Evolutionary conservation across 768 basidiomycete genomes (phyloP).

Genomic region (Lentinula edodes): DNA sequence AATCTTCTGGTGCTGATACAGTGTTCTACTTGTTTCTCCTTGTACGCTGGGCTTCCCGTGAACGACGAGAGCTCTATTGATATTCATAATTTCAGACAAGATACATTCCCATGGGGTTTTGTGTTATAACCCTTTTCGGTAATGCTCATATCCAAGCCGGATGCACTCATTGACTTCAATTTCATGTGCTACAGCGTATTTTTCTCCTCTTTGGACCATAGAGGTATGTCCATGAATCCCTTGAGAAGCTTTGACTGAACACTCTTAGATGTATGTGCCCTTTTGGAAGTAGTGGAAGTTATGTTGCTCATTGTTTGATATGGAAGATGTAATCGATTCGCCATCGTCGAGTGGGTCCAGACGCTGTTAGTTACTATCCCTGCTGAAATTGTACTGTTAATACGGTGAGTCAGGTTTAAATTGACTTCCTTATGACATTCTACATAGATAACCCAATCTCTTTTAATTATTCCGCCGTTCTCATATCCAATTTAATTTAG

Average conservation of each 20-base stretch:
- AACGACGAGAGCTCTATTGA: neutral
- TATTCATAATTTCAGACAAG: slow-evolving; percentile 13
- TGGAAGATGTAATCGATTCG: slow-evolving; percentile 22
- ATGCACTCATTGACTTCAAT: neutral
- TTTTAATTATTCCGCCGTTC: neutral
- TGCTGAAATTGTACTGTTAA: slow-evolving; percentile 19
- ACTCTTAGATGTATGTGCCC: slow-evolving; percentile 10
- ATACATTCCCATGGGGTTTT: slow-evolving; percentile 20
- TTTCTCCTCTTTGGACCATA: slow-evolving; percentile 18
- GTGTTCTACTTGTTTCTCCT: slow-evolving; percentile 15
- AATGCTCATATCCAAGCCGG: neutral
- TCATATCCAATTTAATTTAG: slow-evolving; percentile 6
- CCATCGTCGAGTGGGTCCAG: slow-evolving; percentile 23
- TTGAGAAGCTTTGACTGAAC: neutral
- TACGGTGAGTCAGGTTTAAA: slow-evolving; percentile 13
- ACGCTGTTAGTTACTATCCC: slow-evolving; percentile 21
- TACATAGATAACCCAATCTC: too few species aligned
- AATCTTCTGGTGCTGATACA: slow-evolving; percentile 9
- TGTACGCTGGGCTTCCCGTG: slow-evolving; percentile 2
- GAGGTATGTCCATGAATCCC: slow-evolving; percentile 10
- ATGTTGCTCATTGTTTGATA: neutral
- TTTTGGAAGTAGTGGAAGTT: neutral
- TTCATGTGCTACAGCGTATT: slow-evolving; percentile 15
- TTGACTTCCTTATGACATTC: too few species aligned
- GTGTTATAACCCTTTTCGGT: slow-evolving; percentile 23